Conservation (phyloP, 768 basidiomycete genomes). For the Collybiopsis confluens region DNA sequence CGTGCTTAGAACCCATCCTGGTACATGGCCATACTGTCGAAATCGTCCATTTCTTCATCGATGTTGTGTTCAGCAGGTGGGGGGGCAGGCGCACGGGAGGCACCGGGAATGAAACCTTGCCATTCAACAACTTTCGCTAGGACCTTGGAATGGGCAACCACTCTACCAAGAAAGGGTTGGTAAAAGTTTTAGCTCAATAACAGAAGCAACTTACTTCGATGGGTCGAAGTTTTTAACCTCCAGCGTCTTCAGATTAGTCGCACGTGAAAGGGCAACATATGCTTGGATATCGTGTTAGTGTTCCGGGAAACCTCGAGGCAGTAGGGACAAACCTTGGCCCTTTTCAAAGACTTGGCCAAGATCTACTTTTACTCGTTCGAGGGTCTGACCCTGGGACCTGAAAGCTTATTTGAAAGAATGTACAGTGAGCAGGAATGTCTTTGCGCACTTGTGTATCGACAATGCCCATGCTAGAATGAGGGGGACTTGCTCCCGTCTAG, state of each 20-base stretch:
- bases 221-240: slow-evolving; percentile 64
- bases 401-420: slow-evolving; percentile 79
- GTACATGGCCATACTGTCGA: slow-evolving; percentile 29
- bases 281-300: slow-evolving; percentile 28
- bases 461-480: slow-evolving; percentile 66
- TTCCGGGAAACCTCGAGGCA: not conserved
- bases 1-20: slow-evolving; percentile 13
- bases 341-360: slow-evolving; percentile 74
- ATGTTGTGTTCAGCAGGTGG: not conserved
- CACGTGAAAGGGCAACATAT: slow-evolving; percentile 72
- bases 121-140: slow-evolving; percentile 55
- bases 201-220: slow-evolving; percentile 39
- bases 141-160: slow-evolving; percentile 61
- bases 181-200: not conserved
- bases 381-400: slow-evolving; percentile 92
- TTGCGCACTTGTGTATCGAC: slow-evolving; percentile 86
- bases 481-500: slow-evolving; percentile 51
- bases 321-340: slow-evolving; percentile 54
- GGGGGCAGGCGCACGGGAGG: slow-evolving; percentile 11
- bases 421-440: no score
- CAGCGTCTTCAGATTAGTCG: slow-evolving; percentile 59
- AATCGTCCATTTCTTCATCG: slow-evolving; percentile 35
- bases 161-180: slow-evolving; percentile 31
- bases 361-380: no score
- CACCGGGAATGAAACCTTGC: slow-evolving; percentile 21